These are phyloP conservation scores for Annulohypoxylon stygium DNA, from an alignment of 495 filamentous ascomycete species.

Conservation along the genomic window DNA sequence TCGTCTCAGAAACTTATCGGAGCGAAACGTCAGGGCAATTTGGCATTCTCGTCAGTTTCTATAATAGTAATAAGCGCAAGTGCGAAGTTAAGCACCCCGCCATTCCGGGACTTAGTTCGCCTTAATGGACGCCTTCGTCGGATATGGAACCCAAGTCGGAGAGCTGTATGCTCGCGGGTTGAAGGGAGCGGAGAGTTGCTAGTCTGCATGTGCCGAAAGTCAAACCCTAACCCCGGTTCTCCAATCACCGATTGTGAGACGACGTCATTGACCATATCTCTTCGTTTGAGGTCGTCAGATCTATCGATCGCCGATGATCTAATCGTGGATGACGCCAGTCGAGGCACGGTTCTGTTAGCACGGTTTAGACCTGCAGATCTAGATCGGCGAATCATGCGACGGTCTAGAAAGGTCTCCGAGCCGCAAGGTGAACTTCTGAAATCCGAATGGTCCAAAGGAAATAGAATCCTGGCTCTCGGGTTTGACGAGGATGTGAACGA, in stretches of 20 bases:
- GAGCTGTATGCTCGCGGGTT: too few species aligned
- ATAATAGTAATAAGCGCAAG: too few species aligned
- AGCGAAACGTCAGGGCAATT: neutral
- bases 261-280: conserved; percentile 23
- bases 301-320: conserved; percentile 29
- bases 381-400: conserved; percentile 34
- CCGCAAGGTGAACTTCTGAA: conserved; percentile 33
- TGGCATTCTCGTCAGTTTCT: neutral
- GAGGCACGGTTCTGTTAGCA: conserved; percentile 22
- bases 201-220: neutral
- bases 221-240: neutral
- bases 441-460: conserved; percentile 19
- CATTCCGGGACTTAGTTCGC: too few species aligned
- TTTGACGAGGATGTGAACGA: conserved; percentile 14
- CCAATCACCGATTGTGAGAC: neutral
- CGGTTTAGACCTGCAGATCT: conserved; percentile 30
- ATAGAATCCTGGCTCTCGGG: conserved; percentile 26
- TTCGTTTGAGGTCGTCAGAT: conserved; percentile 15
- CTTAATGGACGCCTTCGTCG: neutral
- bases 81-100: too few species aligned
- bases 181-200: too few species aligned
- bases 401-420: conserved; percentile 26
- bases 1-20: neutral
- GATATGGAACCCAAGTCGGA: too few species aligned
- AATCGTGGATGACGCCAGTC: conserved; percentile 40